Base-by-base conservation (phyloP, 148 eudicot species). In the Vaccinium macrocarpon region DNA sequence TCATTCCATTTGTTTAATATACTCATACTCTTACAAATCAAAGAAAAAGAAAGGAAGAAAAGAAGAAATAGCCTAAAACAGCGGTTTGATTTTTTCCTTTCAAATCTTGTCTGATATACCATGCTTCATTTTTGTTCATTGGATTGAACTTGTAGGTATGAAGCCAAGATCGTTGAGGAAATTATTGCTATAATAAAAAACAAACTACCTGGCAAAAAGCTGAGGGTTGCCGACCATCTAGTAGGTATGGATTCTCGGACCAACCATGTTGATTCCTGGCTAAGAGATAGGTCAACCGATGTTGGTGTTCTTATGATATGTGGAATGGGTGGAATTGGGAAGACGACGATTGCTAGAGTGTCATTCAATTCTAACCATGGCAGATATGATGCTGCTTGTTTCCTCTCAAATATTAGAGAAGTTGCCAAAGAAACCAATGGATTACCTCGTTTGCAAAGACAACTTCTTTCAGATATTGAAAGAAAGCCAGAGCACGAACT, bases 251-350 rank as follows among this genome's bases (percentile, higher is more conserved):
- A 68, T 68, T 66, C 73, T 68, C 73, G 73, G 12, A 68, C 18
- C 5, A 27, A 12, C 0, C 38, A 0, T 12, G 73, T 27, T 11
- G 7, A 68, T 11, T 25, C 35, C 2, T 66, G 72, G 72, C 72
- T 23, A 27, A 66, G 27, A 66, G 35, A 66, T 11, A 27, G 73
- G 38, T 12, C 73, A 27, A 68, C 18, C 73, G 2, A 16, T 0
- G 38, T 27, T 27, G 73, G 73, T 8, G 1, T 27, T 68, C 73
- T 27, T 27, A 38, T 68, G 38, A 68, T 68, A 25, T 27, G 7
- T 25, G 73, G 73, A 68, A 68, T 68, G 73, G 73, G 73, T 25
- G 73, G 73, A 68, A 68, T 68, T 2, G 73, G 73, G 1, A 68
- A 68, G 73, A 68, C 73, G 0, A 68, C 73, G 0, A 27, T 68